phyloP scores from a whole-genome alignment of 176 grass and related monocot species.

The Luzula sylvatica region DNA sequence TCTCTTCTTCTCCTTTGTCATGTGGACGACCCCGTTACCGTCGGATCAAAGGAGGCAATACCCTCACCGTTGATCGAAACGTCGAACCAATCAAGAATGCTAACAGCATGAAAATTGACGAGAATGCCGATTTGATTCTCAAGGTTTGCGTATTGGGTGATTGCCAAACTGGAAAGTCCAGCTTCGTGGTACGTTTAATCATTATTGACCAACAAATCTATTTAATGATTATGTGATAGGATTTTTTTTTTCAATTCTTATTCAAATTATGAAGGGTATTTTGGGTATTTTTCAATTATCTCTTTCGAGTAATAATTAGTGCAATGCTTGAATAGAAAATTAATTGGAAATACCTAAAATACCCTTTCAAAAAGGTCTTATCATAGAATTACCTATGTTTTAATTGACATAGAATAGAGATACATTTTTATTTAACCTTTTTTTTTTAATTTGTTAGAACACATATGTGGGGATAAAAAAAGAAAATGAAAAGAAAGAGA shows the following conservation, averaged over 20 bases:
- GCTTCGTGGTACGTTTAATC: slow-evolving; percentile 74
- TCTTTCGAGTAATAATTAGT: background rate
- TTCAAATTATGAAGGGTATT: background rate
- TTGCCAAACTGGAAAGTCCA: slow-evolving; percentile 77
- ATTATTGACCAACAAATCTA: background rate
- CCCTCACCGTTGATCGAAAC: background rate
- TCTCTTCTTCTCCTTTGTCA: background rate
- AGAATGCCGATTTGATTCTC: slow-evolving; percentile 44
- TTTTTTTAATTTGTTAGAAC: slow-evolving; percentile 26
- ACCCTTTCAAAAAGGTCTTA: too few relatives aligned
- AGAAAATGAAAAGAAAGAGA: slow-evolving; percentile 49
- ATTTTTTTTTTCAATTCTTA: too few relatives aligned
- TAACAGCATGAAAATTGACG: slow-evolving; percentile 4
- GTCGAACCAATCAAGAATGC: background rate
- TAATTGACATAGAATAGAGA: background rate
- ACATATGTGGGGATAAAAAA: slow-evolving; percentile 65
- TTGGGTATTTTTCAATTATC: background rate
- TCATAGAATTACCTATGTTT: too few relatives aligned
- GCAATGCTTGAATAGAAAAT: background rate
- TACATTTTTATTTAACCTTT: background rate
- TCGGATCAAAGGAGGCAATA: background rate
- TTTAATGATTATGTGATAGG: background rate
- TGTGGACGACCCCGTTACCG: background rate
- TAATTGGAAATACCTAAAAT: background rate
- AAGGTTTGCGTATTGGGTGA: slow-evolving; percentile 91